A percentile compares a stretch with the other conserved stretches of the same genome.
Evolutionary conservation across 352 stramenopile genomes (phyloP).

Genomic region (Phytophthora syringae): DNA sequence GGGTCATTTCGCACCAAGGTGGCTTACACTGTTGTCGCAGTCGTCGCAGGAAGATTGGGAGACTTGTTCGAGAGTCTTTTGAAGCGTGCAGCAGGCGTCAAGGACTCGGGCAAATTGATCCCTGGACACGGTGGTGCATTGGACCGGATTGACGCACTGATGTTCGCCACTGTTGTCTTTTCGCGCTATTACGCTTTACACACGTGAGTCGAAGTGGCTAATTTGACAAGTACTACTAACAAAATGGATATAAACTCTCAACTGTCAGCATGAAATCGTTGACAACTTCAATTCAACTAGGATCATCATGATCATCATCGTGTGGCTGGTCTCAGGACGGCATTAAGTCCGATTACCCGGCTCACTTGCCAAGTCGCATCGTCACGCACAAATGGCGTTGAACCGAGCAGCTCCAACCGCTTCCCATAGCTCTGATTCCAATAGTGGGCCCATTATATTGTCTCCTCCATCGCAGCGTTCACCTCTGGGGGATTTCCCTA

Average conservation of each 20-base stretch:
- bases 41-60: slow-evolving; percentile 94
- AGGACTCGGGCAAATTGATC: slow-evolving; percentile 95
- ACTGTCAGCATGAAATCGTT: too few relatives aligned
- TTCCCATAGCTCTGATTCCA: background rate
- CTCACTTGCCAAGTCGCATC: slow-evolving; percentile 12
- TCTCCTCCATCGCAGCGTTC: too few relatives aligned
- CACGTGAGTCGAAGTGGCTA: too few relatives aligned
- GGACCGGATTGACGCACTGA: slow-evolving; percentile 96
- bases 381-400: slow-evolving; percentile 3
- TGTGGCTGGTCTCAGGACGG: slow-evolving; percentile 16
- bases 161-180: slow-evolving; percentile 87
- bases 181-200: slow-evolving; percentile 63
- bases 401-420: background rate
- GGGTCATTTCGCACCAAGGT: slow-evolving; percentile 82
- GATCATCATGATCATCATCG: slow-evolving; percentile 8
- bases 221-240: too few relatives aligned
- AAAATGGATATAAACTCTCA: too few relatives aligned
- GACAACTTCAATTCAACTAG: slow-evolving; percentile 4
- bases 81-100: slow-evolving; percentile 94
- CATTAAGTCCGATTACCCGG: background rate
- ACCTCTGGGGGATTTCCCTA: slow-evolving; percentile 18
- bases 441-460: too few relatives aligned
- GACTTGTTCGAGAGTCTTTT: slow-evolving; percentile 96
- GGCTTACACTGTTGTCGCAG: slow-evolving; percentile 83
- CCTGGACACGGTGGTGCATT: slow-evolving; percentile 96